Percentiles rank a stretch among this genome's conserved stretches.
Conservation (phyloP, 805 yeast genomes). For the Yamadazyma philogaea region DNA sequence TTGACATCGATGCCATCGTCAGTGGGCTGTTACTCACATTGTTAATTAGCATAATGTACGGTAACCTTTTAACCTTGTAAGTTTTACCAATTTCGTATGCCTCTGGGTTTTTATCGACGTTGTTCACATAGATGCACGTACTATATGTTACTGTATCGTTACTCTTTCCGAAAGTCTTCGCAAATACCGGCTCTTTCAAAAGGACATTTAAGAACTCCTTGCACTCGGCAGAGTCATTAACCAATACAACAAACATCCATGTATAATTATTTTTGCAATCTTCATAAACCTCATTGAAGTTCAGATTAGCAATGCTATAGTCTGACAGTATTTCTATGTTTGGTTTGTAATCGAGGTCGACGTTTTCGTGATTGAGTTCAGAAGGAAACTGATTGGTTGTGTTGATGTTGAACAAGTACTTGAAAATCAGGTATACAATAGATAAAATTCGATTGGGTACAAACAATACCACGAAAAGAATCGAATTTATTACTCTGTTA, state of each 20-base stretch:
- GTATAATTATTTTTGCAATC: conserved; percentile 24
- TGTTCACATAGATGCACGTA: conserved; percentile 27
- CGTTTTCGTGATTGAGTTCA: conserved; percentile 25
- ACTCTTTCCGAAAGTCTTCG: conserved; percentile 22
- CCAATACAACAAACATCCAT: conserved; percentile 34
- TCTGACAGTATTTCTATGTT: conserved; percentile 4
- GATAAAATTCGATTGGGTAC: conserved; percentile 10
- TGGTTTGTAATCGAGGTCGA: conserved; percentile 18
- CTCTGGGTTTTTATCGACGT: conserved; percentile 34
- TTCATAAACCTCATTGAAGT: conserved; percentile 32
- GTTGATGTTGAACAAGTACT: conserved; percentile 8
- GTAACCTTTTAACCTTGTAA: conserved; percentile 28
- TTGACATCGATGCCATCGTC: conserved; percentile 38
- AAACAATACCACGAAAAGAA: conserved; percentile 11
- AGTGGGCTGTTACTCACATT: conserved; percentile 35
- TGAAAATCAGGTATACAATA: conserved; percentile 8
- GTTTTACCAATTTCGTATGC: conserved; percentile 35
- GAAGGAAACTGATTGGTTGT: conserved; percentile 20
- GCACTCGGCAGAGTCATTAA: conserved; percentile 24
- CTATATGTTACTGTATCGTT: conserved; percentile 24
- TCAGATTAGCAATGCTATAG: conserved; percentile 14
- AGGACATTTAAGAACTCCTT: conserved; percentile 17
- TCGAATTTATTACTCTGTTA: conserved; percentile 5
- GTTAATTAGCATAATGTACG: conserved; percentile 37
- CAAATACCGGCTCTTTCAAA: conserved; percentile 17